Base-by-base conservation (phyloP, 306 rosid genomes). In the Sindora glabra region DNA sequence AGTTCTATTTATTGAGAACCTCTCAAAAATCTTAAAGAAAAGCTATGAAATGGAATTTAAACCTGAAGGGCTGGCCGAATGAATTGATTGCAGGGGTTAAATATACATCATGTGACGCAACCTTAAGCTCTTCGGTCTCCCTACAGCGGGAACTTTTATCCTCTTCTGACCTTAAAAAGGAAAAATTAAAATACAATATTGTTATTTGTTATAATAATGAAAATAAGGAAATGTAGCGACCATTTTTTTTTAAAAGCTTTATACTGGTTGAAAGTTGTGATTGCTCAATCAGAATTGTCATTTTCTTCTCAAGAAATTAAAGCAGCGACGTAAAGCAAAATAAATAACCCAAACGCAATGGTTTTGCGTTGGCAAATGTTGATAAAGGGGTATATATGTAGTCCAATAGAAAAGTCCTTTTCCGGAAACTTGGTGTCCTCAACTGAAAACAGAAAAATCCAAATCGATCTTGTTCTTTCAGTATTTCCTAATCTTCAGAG, bases 11-110 rank as follows among this genome's bases (percentile, higher is more conserved):
- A n/a, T n/a, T n/a, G n/a, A n/a, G n/a, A n/a, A n/a, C n/a, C n/a
- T n/a, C n/a, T n/a, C n/a, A n/a, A n/a, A n/a, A n/a, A n/a, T n/a
- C n/a, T n/a, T n/a, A n/a, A n/a, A n/a, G n/a, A n/a, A n/a, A n/a
- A n/a, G n/a, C n/a, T n/a, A n/a, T n/a, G n/a, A n/a, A n/a, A n/a
- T n/a, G n/a, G n/a, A n/a, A n/a, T n/a, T n/a, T n/a, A 10, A 12
- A 80, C 94, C 88, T 81, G 80, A 84, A 84, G 8, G 74, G 40
- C 2, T 64, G 73, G 32, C 90, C 90, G 59, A 77, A 84, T 0
- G 87, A 16, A 68, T 84, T 84, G 32, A 77, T 84, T 17, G 77
- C 79, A n/a, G 70, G 90, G 11, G 80, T 82, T 22, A 16, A 5
- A 26, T 67, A 16, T 40, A 64, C 78, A 47, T 61, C 15, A 5